Base-by-base conservation (phyloP, 23 red algal genomes). In the Gracilariopsis chorda region DNA sequence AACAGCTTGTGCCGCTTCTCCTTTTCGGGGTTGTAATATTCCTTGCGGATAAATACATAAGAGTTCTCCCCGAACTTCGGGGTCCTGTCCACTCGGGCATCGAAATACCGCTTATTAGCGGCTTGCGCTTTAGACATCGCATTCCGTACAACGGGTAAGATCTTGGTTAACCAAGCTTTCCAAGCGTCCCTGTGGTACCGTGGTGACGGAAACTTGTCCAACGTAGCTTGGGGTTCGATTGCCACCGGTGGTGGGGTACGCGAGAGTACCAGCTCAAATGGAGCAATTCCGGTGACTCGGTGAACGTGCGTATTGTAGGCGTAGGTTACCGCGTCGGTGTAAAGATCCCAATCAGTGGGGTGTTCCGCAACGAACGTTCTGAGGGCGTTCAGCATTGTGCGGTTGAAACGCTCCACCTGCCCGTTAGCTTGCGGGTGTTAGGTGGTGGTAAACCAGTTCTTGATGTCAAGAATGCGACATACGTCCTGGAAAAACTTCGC, bases 331-430 rank as follows among this genome's bases (percentile, higher is more conserved):
- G 67, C 35, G 23, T 41, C 36, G 36, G 67, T 73, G 20, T 73
- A 73, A 20, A 73, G 16, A 36, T 85, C 80, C 56, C 80, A 85
- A 30, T 67, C 4, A 20, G 41, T 65, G 7, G 56, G 60, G 57
- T 65, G 82, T 33, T 60, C 82, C 40, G 39, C 55, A 7, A 82
- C 51, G 23, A 58, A 60, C 13, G 35, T 30, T 44, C 48, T 4
- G 28, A 67, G 27, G 8, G 44, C 39, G 40, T 46, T 48, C 11
- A 70, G 32, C 25, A 84, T 33, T 4, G 51, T 60, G 21, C 51
- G 80, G 33, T 84, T 84, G 42, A 64, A 84, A 5, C n/a, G 44
- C 51, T 84, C 51, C 25, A 84, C 51, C 52, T 84, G 80, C 36
- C 44, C 80, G 4, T 64, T 60, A 40, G 48, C 33, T 40, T 84